A percentile compares a stretch with the other conserved stretches of the same genome.
These are phyloP conservation scores for Fusarium humuli DNA, from an alignment of 2,329 filamentous ascomycete species.

Conservation along the genomic window DNA sequence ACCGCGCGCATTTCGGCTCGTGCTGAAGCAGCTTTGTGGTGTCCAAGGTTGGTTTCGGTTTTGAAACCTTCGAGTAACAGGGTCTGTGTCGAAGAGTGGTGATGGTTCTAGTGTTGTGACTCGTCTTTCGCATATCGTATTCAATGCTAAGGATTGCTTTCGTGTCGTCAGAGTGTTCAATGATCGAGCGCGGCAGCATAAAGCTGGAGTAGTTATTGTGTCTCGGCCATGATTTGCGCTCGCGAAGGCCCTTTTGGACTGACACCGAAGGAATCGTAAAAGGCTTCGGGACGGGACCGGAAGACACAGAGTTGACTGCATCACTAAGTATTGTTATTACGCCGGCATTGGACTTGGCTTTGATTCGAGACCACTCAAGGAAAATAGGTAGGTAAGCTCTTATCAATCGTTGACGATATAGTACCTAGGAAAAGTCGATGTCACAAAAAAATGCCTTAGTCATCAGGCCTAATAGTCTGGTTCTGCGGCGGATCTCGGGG, in stretches of 20 bases:
- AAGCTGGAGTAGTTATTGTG: constrained; percentile 20
- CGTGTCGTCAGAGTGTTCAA: constrained; percentile 11
- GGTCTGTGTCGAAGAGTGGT: constrained; percentile 46
- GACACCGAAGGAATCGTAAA: constrained; percentile 78
- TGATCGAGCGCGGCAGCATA: constrained; percentile 39
- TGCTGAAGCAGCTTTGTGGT: constrained; percentile 47
- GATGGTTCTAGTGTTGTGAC: constrained; percentile 47
- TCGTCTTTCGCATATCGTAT: constrained; percentile 26
- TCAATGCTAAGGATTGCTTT: constrained; percentile 27
- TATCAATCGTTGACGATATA: constrained; percentile 32
- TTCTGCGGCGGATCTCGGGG: constrained; percentile 17
- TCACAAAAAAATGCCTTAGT: constrained; percentile 33
- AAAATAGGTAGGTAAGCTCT: constrained; percentile 12
- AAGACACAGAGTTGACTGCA: constrained; percentile 58
- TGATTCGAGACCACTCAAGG: constrained; percentile 2
- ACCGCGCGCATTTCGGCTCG: constrained; percentile 42
- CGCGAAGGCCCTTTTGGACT: constrained; percentile 71
- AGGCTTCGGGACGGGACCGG: constrained; percentile 68
- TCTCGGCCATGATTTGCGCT: constrained; percentile 55
- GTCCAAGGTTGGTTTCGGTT: constrained; percentile 15
- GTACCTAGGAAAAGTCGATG: constrained; percentile 32
- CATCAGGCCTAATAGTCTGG: constrained; percentile 25
- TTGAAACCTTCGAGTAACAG: constrained; percentile 32
- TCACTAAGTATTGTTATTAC: constrained; percentile 47
- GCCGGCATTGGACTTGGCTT: constrained; percentile 33